Conservation (phyloP, 1,284 basidiomycete genomes). For the Cryptococcus jaspeensis region DNA sequence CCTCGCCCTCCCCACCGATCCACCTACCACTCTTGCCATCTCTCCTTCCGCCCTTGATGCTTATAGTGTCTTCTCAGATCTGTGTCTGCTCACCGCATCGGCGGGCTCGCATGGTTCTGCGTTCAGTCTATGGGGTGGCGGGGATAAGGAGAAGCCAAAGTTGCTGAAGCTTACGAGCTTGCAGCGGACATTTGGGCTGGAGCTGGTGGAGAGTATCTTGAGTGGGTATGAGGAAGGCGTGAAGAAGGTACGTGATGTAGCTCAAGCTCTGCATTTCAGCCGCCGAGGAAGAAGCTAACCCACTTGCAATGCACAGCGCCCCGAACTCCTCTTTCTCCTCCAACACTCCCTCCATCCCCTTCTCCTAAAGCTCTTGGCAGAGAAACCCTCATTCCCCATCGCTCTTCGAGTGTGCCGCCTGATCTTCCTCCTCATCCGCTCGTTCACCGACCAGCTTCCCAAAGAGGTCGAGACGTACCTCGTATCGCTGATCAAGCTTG, state of each 20-base stretch:
- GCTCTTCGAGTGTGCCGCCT: constrained; percentile 88
- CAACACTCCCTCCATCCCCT: constrained; percentile 87
- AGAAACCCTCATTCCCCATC: constrained; percentile 79
- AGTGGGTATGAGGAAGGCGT: constrained; percentile 91
- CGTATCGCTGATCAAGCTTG: constrained; percentile 72
- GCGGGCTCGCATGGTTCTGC: constrained; percentile 15
- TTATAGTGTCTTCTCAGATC: constrained; percentile 82
- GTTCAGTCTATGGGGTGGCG: constrained; percentile 32
- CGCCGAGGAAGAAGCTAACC: too few relatives aligned
- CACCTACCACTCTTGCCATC: constrained; percentile 55
- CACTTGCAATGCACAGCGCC: constrained; percentile 57
- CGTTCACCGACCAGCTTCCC: constrained; percentile 77
- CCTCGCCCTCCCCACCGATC: constrained; percentile 57
- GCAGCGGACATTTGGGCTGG: constrained; percentile 90
- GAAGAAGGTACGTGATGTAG: constrained; percentile 60
- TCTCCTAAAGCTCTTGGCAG: constrained; percentile 78
- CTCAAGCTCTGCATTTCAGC: not conserved
- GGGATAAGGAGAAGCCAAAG: constrained; percentile 64
- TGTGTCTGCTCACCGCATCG: constrained; percentile 73
- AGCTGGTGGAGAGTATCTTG: constrained; percentile 93
- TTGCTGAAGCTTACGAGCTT: constrained; percentile 82
- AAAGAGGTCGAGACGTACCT: constrained; percentile 83
- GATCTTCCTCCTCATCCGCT: constrained; percentile 87
- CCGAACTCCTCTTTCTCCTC: constrained; percentile 78
- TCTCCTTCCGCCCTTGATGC: constrained; percentile 82